A percentile compares a stretch with the other conserved stretches of the same genome.
phyloP scores from a whole-genome alignment of 2,329 filamentous ascomycete species.

The Neonectria faginata region DNA sequence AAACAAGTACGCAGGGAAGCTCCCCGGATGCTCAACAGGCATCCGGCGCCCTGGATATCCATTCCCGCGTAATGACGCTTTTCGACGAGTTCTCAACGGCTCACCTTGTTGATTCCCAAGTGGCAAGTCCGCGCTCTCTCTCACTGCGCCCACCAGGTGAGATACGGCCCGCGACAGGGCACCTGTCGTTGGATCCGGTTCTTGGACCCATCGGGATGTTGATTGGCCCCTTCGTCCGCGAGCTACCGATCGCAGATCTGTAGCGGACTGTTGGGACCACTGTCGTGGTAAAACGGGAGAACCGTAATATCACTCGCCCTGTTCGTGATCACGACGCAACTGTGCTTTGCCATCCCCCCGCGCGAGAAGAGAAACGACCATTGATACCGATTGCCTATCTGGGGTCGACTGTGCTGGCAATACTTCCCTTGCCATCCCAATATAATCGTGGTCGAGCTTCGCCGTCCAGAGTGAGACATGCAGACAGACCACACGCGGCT shows the following conservation, averaged over 20 bases:
- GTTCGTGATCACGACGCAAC: constrained; percentile 1
- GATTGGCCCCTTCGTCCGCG: constrained; percentile 22
- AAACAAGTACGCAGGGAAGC: constrained; percentile 18
- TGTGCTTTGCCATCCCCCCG: background rate
- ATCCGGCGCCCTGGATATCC: constrained; percentile 8
- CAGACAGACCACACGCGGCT: constrained; percentile 23
- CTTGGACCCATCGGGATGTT: constrained; percentile 17
- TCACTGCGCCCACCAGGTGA: constrained; percentile 20
- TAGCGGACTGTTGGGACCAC: constrained; percentile 28
- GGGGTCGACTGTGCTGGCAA: constrained; percentile 9
- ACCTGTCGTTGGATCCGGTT: constrained; percentile 23
- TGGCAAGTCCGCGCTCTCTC: constrained; percentile 16
- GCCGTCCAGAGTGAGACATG: constrained; percentile 33
- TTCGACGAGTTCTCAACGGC: constrained; percentile 17
- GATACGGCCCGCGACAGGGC: constrained; percentile 30
- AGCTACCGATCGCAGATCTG: constrained; percentile 30
- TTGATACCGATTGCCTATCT: background rate
- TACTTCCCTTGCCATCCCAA: constrained; percentile 17
- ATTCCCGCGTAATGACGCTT: constrained; percentile 14
- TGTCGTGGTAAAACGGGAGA: constrained; percentile 6
- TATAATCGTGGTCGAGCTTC: constrained; percentile 14
- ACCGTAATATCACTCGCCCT: constrained; percentile 6
- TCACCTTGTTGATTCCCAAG: constrained; percentile 13
- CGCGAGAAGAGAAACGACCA: constrained; percentile 1
- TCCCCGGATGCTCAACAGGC: constrained; percentile 25